Evolutionary conservation across 2,329 filamentous ascomycete genomes (phyloP).

Genomic region (Paramyrothecium sp.): DNA sequence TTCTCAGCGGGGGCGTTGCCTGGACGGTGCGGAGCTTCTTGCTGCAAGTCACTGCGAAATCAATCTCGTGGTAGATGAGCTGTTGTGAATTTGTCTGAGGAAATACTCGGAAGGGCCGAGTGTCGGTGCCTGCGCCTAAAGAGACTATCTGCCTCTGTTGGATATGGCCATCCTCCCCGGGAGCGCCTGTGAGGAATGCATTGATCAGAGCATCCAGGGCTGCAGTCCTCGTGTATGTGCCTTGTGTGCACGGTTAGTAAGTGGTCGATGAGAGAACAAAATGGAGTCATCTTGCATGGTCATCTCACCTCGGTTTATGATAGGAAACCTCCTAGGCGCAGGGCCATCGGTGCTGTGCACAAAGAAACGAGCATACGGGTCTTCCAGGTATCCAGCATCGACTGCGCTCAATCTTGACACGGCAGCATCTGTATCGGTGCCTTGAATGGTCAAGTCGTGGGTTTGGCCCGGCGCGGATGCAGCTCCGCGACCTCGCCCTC

Average conservation of each 20-base stretch:
- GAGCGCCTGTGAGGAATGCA: conserved; percentile 58
- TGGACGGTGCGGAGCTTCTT: conserved; percentile 60
- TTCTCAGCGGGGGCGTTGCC: conserved; percentile 40
- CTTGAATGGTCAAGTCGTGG: conserved; percentile 77
- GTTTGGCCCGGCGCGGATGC: conserved; percentile 28
- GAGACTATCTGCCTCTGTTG: conserved; percentile 76
- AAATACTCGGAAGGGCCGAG: conserved; percentile 76
- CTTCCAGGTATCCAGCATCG: conserved; percentile 77
- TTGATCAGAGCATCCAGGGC: conserved; percentile 78
- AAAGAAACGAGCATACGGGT: conserved; percentile 74
- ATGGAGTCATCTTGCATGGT: neutral
- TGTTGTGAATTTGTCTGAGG: conserved; percentile 33
- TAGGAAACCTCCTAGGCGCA: conserved; percentile 69
- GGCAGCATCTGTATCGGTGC: conserved; percentile 89
- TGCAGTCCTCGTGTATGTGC: conserved; percentile 87
- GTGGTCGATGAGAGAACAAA: neutral
- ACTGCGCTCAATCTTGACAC: conserved; percentile 88
- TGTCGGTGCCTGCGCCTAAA: conserved; percentile 91
- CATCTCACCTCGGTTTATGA: conserved; percentile 86
- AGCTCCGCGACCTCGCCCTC: conserved; percentile 31
- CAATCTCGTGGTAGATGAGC: conserved; percentile 86
- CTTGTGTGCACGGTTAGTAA: conserved; percentile 39
- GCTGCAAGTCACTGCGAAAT: conserved; percentile 74
- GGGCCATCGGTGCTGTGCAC: conserved; percentile 48
- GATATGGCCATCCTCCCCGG: conserved; percentile 16